Evolutionary conservation across 2,329 filamentous ascomycete genomes (phyloP), one percentile per base, ranked within the genome.

Genomic region (Xylaria sp.): DNA sequence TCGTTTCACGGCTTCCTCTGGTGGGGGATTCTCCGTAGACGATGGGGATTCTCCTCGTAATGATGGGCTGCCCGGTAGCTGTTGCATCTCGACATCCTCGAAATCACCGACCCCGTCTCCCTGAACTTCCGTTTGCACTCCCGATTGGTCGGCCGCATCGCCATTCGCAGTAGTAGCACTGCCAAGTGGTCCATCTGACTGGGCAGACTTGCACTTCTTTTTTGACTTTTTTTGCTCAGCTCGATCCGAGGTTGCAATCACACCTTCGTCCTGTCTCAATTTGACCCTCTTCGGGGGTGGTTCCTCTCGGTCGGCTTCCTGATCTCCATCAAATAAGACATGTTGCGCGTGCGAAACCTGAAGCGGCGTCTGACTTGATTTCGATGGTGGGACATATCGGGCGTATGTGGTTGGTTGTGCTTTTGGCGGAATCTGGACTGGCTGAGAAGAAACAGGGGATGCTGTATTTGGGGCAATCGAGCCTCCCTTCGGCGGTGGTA

Each of bases 191-290:
- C 7, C 69, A 17, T 71, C 68, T n/a, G 62, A 56, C 44, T 66
- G 73, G 54, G 73, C 72, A 67, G 76, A 73, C 68, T 76, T 75
- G 71, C 76, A 67, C 68, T 80, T 74, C 67, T 79, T 70, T 56
- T 72, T 74, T 3, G 65, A 58, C 47, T 70, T 68, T 58, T 76
- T 80, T 56, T 69, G 71, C 43, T 72, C 74, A 47, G 73, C 74
- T 23, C 68, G 46, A n/a, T 54, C 19, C 25, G 47, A 21, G 33
- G 23, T 27, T 40, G 49, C 47, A 13, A 37, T n/a, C 17, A 11
- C 6, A 40, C 37, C 38, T 67, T 72, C 70, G 47, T 76, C 73
- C 58, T 79, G 72, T 66, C 15, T 43, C 17, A 72, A 21, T 52
- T 64, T 72, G n/a, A 59, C 61, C 60, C 78, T 81, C 68, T 80